phyloP scores from a whole-genome alignment of 2,329 filamentous ascomycete species.

The Cladosporium colombiae region DNA sequence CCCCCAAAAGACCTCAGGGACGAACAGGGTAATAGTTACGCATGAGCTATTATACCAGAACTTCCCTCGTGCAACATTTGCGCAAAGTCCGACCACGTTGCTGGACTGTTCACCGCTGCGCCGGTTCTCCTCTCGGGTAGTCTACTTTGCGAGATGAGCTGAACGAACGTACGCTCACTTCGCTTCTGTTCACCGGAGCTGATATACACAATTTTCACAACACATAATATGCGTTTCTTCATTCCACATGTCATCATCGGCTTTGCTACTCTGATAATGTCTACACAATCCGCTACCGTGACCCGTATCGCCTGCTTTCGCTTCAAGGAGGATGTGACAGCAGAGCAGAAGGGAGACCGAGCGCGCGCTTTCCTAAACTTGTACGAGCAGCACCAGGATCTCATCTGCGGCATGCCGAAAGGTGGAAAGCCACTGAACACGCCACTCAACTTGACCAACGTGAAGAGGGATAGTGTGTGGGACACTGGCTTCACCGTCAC shows the following conservation, averaged over 20 bases:
- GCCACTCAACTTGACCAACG: conserved; percentile 16
- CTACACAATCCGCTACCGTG: neutral
- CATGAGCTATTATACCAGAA: neutral
- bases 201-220: too few relatives aligned
- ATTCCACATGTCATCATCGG: neutral
- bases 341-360: conserved; percentile 13
- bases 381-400: conserved; percentile 14
- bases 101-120: conserved; percentile 5
- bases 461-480: conserved; percentile 16
- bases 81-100: neutral
- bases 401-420: conserved; percentile 12
- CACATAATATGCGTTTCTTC: neutral
- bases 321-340: conserved; percentile 12
- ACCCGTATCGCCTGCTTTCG: conserved; percentile 18
- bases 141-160: neutral
- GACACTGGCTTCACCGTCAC: conserved; percentile 16
- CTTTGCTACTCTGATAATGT: neutral
- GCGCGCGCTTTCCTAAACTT: conserved; percentile 12
- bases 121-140: conserved; percentile 18
- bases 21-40: neutral
- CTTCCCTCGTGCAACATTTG: neutral
- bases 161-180: neutral
- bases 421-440: conserved; percentile 19
- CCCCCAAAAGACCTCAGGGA: too few relatives aligned
- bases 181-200: too few relatives aligned